Evolutionary conservation across 768 basidiomycete genomes (phyloP).

Genomic region (Lentinula boryana): DNA sequence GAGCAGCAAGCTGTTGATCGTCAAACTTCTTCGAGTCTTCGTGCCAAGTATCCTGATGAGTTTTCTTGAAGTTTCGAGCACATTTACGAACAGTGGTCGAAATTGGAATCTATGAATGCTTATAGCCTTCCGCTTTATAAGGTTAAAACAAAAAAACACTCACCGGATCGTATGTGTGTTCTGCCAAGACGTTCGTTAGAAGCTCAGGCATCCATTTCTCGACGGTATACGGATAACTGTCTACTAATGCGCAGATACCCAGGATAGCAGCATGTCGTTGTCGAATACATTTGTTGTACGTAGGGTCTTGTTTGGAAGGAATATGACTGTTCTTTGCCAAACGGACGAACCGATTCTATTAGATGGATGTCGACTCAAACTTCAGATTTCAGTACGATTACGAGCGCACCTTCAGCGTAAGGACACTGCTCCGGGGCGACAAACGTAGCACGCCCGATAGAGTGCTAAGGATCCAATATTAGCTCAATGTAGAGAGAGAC

Average conservation of each 20-base stretch:
- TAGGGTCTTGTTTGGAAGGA: slow-evolving; percentile 54
- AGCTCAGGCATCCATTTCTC: slow-evolving; percentile 92
- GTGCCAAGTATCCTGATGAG: slow-evolving; percentile 87
- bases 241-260: slow-evolving; percentile 89
- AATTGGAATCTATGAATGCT: slow-evolving; percentile 58
- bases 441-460: slow-evolving; percentile 79
- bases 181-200: slow-evolving; percentile 69
- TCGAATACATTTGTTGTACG: slow-evolving; percentile 67
- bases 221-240: slow-evolving; percentile 93
- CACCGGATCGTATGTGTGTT: slow-evolving; percentile 84
- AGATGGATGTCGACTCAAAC: neutral
- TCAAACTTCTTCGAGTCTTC: slow-evolving; percentile 83
- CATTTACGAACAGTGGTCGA: slow-evolving; percentile 79
- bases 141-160: slow-evolving; percentile 11
- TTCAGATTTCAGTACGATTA: neutral
- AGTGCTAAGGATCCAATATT: slow-evolving; percentile 36
- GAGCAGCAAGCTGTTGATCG: slow-evolving; percentile 75
- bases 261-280: slow-evolving; percentile 87
- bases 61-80: slow-evolving; percentile 75
- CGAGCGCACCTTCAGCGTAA: slow-evolving; percentile 57
- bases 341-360: slow-evolving; percentile 73
- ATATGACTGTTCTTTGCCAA: slow-evolving; percentile 63
- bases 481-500: neutral
- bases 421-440: slow-evolving; percentile 71
- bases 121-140: slow-evolving; percentile 2